Percentiles rank a stretch among this genome's conserved stretches.
Conservation (phyloP, 2,329 filamentous ascomycete species). For the Fusarium xylarioides region DNA sequence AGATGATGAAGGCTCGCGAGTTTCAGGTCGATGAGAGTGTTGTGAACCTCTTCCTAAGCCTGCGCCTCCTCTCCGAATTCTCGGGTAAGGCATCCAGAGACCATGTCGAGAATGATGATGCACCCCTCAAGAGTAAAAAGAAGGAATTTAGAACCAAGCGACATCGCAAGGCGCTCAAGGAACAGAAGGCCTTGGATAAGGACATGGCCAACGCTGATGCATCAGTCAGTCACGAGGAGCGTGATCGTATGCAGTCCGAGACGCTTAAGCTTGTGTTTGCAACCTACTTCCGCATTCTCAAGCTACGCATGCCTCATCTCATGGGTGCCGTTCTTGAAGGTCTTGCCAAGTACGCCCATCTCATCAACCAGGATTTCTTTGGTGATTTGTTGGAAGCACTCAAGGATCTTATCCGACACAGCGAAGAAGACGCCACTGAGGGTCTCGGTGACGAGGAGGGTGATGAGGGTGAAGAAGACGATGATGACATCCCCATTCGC, state of each 20-base stretch:
- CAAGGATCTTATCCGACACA: conserved; percentile 87
- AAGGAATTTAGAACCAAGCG: conserved; percentile 90
- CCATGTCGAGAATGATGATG: conserved; percentile 66
- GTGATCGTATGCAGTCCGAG: conserved; percentile 93
- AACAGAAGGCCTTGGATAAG: conserved; percentile 88
- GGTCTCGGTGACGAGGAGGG: conserved; percentile 56
- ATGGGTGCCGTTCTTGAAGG: conserved; percentile 99
- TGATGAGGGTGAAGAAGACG: conserved; percentile 55
- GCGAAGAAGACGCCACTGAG: conserved; percentile 64
- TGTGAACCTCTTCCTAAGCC: conserved; percentile 88
- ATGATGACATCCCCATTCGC: conserved; percentile 62
- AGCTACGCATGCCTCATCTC: conserved; percentile 79
- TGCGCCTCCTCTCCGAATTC: conserved; percentile 89
- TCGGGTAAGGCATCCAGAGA: conserved; percentile 83
- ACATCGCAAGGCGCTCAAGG: conserved; percentile 81
- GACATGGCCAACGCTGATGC: conserved; percentile 95
- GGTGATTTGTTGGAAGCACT: conserved; percentile 93
- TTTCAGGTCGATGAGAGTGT: conserved; percentile 86
- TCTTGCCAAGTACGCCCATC: conserved; percentile 89
- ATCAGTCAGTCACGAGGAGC: conserved; percentile 88
- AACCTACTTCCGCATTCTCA: conserved; percentile 93
- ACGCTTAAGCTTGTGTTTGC: conserved; percentile 96
- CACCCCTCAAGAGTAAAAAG: conserved; percentile 73
- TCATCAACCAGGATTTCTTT: conserved; percentile 99
- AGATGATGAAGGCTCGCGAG: conserved; percentile 92